phyloP scores from a whole-genome alignment of 129 eudicot species.

The Centella asiatica region DNA sequence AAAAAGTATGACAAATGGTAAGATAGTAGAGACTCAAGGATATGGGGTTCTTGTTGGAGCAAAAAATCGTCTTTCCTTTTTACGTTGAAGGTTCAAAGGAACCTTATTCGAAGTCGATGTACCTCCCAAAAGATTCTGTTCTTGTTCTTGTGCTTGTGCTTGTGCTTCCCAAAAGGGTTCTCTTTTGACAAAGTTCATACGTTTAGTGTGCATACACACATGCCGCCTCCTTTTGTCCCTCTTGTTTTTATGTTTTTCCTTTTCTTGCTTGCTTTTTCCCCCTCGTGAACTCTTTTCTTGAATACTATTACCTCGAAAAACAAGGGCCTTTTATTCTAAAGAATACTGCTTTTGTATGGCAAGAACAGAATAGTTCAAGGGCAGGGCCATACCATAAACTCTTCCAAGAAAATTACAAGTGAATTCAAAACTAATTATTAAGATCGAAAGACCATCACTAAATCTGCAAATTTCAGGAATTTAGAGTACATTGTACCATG shows the following conservation, averaged over 20 bases:
- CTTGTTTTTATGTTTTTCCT: background rate
- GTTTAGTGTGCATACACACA: constrained; percentile 2
- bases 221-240: background rate
- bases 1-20: no score
- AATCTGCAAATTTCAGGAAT: no score
- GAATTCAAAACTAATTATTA: no score
- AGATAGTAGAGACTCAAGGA: no score
- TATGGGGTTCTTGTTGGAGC: background rate
- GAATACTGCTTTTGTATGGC: no score
- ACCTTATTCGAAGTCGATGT: constrained; percentile 14
- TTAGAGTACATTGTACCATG: no score
- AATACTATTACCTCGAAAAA: no score
- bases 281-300: background rate
- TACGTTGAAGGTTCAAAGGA: constrained; percentile 12
- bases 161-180: constrained; percentile 12
- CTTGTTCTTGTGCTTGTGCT: constrained; percentile 33
- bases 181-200: constrained; percentile 10
- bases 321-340: no score
- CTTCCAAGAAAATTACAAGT: no score
- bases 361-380: no score
- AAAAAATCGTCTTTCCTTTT: constrained; percentile 1
- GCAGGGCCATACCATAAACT: no score
- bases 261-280: background rate
- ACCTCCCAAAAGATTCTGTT: constrained; percentile 25
- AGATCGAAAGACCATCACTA: no score